Conservation (phyloP, 352 stramenopile species). For the Pythium diclinum region DNA sequence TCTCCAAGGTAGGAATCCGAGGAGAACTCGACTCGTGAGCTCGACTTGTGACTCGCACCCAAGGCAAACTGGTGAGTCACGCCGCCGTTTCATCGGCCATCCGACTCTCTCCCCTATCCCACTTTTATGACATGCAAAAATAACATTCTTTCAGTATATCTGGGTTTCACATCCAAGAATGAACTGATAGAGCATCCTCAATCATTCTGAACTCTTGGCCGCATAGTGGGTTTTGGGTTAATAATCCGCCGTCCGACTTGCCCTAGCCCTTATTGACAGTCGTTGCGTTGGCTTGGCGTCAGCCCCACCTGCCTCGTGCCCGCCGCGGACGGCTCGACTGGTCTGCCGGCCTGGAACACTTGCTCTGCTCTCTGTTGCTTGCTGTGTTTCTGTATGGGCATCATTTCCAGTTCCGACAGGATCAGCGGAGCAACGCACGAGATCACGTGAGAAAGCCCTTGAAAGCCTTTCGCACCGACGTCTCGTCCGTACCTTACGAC, state of each 20-base stretch:
- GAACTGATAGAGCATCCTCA: neutral
- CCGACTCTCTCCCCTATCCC: neutral
- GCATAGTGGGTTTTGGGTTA: neutral
- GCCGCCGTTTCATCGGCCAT: conserved; percentile 1
- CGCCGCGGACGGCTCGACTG: neutral
- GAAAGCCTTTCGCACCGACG: conserved; percentile 11
- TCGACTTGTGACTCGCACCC: neutral
- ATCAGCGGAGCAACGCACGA: conserved; percentile 3
- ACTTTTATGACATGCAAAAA: neutral
- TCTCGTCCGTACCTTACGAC: conserved; percentile 3
- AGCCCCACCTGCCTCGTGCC: neutral
- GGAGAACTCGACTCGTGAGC: neutral
- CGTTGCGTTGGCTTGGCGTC: neutral
- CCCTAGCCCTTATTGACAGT: conserved; percentile 11
- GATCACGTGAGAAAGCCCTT: neutral
- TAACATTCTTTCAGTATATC: conserved; percentile 7
- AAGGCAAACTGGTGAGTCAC: neutral
- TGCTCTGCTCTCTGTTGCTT: neutral
- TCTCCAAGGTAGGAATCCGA: neutral
- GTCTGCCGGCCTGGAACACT: neutral
- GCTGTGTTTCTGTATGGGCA: neutral
- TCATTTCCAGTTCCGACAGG: conserved; percentile 23
- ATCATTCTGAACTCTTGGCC: neutral
- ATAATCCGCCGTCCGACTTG: neutral
- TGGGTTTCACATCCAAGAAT: neutral